A percentile compares a stretch with the other conserved stretches of the same genome.
These are phyloP conservation scores for Eimeria sp. DNA, from an alignment of 169 alveolate genomes.

Conservation along the genomic window DNA sequence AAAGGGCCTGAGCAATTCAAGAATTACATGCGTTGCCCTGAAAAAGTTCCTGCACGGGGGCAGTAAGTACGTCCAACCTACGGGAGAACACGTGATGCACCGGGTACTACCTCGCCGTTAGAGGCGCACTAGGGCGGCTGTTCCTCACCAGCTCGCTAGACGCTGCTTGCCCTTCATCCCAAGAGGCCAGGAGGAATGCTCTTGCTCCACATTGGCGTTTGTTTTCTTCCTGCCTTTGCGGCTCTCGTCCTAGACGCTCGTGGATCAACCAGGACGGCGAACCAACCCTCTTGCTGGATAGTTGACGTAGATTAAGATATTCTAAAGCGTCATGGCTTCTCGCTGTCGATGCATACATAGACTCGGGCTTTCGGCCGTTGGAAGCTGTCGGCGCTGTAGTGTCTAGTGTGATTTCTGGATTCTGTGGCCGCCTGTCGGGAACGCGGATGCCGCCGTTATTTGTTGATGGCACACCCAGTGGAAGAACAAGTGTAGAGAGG, in stretches of 20 bases:
- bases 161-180: not conserved
- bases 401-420: not conserved
- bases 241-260: conserved; percentile 63
- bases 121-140: not conserved
- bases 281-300: conserved; percentile 4
- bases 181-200: conserved; percentile 45
- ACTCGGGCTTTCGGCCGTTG: not conserved
- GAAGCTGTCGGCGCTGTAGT: too few relatives aligned
- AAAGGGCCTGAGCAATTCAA: not conserved
- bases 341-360: not conserved
- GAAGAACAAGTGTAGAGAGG: conserved; percentile 4
- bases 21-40: not conserved
- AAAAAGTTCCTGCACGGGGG: not conserved
- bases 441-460: not conserved
- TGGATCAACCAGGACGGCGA: conserved; percentile 53
- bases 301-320: not conserved
- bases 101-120: not conserved
- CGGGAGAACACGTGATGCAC: not conserved
- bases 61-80: not conserved
- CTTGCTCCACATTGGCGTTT: conserved; percentile 42
- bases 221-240: not conserved
- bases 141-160: conserved; percentile 42
- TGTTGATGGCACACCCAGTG: not conserved
- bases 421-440: not conserved
- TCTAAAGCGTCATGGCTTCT: not conserved